These are phyloP conservation scores for Kwoniella sp. DNA, from an alignment of 768 basidiomycete species.

Conservation along the genomic window DNA sequence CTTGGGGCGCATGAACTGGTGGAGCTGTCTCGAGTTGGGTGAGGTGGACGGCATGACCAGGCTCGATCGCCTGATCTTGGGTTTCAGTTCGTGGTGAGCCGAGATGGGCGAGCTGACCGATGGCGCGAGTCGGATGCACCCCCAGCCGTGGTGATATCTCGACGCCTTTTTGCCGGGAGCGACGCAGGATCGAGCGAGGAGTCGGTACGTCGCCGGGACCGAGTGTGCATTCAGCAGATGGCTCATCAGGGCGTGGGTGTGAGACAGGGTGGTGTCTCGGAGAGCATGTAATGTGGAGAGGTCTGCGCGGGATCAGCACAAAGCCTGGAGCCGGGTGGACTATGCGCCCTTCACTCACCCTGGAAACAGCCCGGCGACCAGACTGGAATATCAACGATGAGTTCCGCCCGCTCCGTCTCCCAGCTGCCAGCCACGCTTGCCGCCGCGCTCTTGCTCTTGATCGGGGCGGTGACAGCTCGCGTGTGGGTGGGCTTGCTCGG, in stretches of 20 bases:
- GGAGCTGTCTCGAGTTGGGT: not conserved
- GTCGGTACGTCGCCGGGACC: constrained; percentile 42
- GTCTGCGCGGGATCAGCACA: constrained; percentile 19
- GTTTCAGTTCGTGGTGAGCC: constrained; percentile 9
- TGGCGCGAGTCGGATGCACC: constrained; percentile 45
- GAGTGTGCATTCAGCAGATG: constrained; percentile 30
- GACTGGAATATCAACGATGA: constrained; percentile 47
- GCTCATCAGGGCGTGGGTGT: constrained; percentile 41
- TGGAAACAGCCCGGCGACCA: constrained; percentile 47
- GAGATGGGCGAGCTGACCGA: constrained; percentile 18
- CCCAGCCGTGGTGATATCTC: constrained; percentile 31
- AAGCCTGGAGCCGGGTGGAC: not conserved
- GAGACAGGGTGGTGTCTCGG: constrained; percentile 45
- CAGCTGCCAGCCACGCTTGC: constrained; percentile 32
- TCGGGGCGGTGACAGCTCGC: constrained; percentile 1
- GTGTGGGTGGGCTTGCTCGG: not conserved
- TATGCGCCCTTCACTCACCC: constrained; percentile 24
- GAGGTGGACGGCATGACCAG: constrained; percentile 5
- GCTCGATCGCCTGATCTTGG: constrained; percentile 11
- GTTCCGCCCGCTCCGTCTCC: constrained; percentile 43
- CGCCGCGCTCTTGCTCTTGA: constrained; percentile 6
- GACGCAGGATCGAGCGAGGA: constrained; percentile 39
- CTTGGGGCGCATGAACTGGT: not conserved
- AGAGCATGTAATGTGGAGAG: constrained; percentile 47
- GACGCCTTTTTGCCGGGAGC: constrained; percentile 2